phyloP scores from a whole-genome alignment of 768 basidiomycete genomes.

The Lactarius vividus region DNA sequence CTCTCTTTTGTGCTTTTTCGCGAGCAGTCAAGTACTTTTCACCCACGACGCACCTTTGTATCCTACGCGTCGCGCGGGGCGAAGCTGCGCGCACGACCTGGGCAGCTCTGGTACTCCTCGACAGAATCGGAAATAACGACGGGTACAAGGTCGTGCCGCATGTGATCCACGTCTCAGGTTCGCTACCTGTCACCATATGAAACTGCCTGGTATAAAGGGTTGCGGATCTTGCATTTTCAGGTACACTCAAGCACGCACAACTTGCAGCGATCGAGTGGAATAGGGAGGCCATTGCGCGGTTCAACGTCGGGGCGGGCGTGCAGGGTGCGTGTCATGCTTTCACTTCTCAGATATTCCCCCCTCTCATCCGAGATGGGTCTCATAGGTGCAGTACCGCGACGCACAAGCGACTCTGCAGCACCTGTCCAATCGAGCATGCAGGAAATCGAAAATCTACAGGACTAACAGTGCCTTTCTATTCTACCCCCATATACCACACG shows the following conservation, averaged over 20 bases:
- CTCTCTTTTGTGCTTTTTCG: neutral
- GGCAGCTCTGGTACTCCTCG: constrained; percentile 73
- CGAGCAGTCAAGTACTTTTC: constrained; percentile 83
- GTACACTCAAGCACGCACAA: constrained; percentile 85
- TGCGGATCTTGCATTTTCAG: constrained; percentile 38
- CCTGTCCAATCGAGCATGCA: neutral
- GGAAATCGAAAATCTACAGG: neutral
- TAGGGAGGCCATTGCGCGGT: constrained; percentile 64
- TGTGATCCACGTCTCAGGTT: constrained; percentile 80
- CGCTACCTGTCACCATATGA: constrained; percentile 28
- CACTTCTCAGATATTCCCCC: neutral
- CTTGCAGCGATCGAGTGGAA: constrained; percentile 74
- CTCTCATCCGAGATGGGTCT: neutral
- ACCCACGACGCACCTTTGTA: constrained; percentile 76
- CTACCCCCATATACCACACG: neutral
- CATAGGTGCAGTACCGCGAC: neutral
- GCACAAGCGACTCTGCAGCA: neutral
- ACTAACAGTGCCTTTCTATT: neutral
- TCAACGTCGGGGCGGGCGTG: constrained; percentile 36
- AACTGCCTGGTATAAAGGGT: neutral
- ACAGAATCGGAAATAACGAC: constrained; percentile 52
- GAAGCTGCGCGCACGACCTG: constrained; percentile 79
- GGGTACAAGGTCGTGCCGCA: constrained; percentile 54
- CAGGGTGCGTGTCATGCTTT: neutral
- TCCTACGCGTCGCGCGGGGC: constrained; percentile 73